Evolutionary conservation across 179 eudicot genomes (phyloP).

Genomic region (Sideroxylon spinosum): DNA sequence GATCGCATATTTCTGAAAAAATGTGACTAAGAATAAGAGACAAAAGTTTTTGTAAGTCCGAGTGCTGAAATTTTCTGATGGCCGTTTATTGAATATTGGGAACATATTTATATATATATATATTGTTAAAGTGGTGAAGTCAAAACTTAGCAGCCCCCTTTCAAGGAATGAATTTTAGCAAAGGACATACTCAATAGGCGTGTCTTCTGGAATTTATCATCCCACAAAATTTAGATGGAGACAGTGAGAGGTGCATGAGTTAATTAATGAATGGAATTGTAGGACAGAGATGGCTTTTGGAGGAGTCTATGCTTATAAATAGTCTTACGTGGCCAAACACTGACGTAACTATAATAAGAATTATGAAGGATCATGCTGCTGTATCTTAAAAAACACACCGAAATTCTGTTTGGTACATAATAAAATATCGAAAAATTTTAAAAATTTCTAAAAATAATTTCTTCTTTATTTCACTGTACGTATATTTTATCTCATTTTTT

Average conservation of each 20-base stretch:
- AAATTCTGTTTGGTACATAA: too few species aligned
- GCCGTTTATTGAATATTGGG: background rate
- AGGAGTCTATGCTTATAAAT: slow-evolving; percentile 5
- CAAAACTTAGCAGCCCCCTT: slow-evolving; percentile 1
- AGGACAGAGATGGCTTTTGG: background rate
- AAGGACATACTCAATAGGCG: slow-evolving; percentile 14
- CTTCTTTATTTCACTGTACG: too few species aligned
- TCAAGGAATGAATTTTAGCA: slow-evolving; percentile 5
- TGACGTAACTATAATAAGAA: too few species aligned
- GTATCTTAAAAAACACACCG: too few species aligned
- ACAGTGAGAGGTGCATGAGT: background rate
- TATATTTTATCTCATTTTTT: too few species aligned
- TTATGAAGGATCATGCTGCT: too few species aligned
- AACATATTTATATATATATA: background rate
- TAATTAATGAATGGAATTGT: slow-evolving; percentile 9
- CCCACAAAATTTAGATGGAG: background rate
- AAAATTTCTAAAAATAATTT: too few species aligned
- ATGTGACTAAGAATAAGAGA: background rate
- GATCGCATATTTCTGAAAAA: too few species aligned
- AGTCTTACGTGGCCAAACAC: background rate
- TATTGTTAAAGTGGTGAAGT: background rate
- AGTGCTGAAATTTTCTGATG: background rate
- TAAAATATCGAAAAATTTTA: too few species aligned
- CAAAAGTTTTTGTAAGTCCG: background rate
- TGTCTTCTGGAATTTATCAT: background rate